A percentile compares a stretch with the other conserved stretches of the same genome.
Evolutionary conservation across 2,329 filamentous ascomycete species (phyloP).

Genomic region (Microsporum canis): DNA sequence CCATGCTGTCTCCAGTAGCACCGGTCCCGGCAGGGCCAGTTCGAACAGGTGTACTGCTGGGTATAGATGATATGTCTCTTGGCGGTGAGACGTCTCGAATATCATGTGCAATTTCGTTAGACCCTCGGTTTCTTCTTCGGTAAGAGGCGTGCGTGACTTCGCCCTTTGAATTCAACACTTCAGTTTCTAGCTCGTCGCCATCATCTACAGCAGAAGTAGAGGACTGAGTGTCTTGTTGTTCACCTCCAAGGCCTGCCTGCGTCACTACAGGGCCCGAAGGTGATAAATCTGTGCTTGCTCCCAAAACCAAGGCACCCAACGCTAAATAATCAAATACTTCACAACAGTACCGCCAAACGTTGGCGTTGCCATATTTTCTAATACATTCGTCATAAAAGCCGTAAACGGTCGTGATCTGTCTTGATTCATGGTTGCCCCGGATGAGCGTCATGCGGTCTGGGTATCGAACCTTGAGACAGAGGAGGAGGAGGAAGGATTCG

Average conservation of each 20-base stretch:
- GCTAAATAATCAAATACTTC: conserved; percentile 99
- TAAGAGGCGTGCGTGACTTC: conserved; percentile 55
- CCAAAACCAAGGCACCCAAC: conserved; percentile 96
- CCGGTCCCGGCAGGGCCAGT: conserved; percentile 69
- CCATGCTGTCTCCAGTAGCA: conserved; percentile 57
- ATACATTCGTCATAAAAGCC: conserved; percentile 98
- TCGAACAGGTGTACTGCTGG: conserved; percentile 35
- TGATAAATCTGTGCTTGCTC: conserved; percentile 56
- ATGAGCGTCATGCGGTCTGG: conserved; percentile 92
- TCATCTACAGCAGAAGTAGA: conserved; percentile 36
- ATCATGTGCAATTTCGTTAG: conserved; percentile 27
- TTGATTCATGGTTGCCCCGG: conserved; percentile 93
- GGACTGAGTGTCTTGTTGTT: conserved; percentile 27
- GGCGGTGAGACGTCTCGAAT: conserved; percentile 30
- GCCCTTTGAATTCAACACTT: conserved; percentile 77
- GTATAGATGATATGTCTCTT: conserved; percentile 34
- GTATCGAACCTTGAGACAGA: conserved; percentile 94
- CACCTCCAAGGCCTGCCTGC: conserved; percentile 20
- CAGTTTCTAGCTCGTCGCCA: conserved; percentile 75
- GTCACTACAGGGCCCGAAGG: conserved; percentile 44
- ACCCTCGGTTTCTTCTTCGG: conserved; percentile 23
- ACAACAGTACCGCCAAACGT: conserved; percentile 99
- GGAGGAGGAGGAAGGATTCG: conserved; percentile 93
- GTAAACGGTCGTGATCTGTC: conserved; percentile 95
- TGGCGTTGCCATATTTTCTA: conserved; percentile 95